phyloP scores from a whole-genome alignment of 192 early-diverging fungal genomes.

The Paraglomus brasilianum region DNA sequence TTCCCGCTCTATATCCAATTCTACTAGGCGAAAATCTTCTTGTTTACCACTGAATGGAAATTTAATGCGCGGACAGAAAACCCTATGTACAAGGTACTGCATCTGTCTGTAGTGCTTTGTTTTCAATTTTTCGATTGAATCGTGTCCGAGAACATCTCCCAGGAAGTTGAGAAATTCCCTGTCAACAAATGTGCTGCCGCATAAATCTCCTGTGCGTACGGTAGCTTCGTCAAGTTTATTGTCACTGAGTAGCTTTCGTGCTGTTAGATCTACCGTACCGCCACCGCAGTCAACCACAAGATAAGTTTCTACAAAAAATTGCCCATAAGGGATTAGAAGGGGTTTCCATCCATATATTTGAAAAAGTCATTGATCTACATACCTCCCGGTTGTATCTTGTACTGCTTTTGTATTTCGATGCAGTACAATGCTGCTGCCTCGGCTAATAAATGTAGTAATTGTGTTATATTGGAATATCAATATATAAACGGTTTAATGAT shows the following conservation, averaged over 20 bases:
- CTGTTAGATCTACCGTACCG: constrained; percentile 36
- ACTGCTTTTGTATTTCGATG: neutral
- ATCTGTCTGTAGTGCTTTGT: constrained; percentile 17
- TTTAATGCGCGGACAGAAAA: constrained; percentile 13
- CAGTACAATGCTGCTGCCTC: constrained; percentile 29
- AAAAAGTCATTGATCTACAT: neutral
- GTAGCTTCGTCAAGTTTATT: constrained; percentile 20
- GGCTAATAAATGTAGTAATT: neutral
- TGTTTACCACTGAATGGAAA: constrained; percentile 2
- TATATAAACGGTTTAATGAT: too few species aligned
- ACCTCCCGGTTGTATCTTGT: neutral
- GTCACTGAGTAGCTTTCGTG: neutral
- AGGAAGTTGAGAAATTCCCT: constrained; percentile 24
- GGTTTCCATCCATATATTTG: neutral
- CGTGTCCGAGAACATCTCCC: neutral
- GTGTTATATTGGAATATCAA: neutral
- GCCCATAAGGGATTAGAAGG: neutral
- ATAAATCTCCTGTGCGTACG: constrained; percentile 14
- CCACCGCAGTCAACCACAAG: constrained; percentile 33
- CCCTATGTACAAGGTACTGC: constrained; percentile 22
- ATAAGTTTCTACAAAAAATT: constrained; percentile 13
- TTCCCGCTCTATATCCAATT: constrained; percentile 1
- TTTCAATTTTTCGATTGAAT: constrained; percentile 1
- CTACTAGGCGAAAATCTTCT: neutral
- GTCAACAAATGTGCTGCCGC: constrained; percentile 18